phyloP scores from a whole-genome alignment of 352 stramenopile species.

The Globisporangium barbulae region DNA sequence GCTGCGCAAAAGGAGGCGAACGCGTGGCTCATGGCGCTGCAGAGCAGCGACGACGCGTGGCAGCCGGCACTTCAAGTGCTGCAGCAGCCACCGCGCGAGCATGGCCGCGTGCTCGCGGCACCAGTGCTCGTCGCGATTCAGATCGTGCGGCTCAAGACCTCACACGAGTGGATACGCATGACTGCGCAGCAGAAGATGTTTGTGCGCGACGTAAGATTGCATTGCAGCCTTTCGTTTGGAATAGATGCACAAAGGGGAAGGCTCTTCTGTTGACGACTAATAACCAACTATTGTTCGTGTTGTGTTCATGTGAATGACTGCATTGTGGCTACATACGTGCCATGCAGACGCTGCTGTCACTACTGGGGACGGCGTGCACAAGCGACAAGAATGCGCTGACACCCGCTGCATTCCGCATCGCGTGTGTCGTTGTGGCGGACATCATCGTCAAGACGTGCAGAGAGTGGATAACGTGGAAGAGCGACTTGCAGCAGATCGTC shows the following conservation, averaged over 20 bases:
- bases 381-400: conserved; percentile 19
- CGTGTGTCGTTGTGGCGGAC: conserved; percentile 44
- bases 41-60: conserved; percentile 57
- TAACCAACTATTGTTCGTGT: background rate
- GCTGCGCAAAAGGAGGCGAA: conserved; percentile 54
- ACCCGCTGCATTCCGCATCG: conserved; percentile 29
- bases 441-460: conserved; percentile 46
- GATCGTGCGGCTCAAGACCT: conserved; percentile 64
- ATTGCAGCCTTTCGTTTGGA: background rate
- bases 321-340: background rate
- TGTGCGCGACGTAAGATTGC: conserved; percentile 39
- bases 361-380: conserved; percentile 33
- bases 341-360: conserved; percentile 41
- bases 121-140: conserved; percentile 66
- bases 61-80: conserved; percentile 53
- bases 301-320: conserved; percentile 3
- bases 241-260: background rate
- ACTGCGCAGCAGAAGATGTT: conserved; percentile 29
- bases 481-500: conserved; percentile 42
- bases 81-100: conserved; percentile 24
- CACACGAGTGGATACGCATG: conserved; percentile 43
- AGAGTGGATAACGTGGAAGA: conserved; percentile 44
- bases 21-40: conserved; percentile 65
- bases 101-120: conserved; percentile 18
- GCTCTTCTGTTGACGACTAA: background rate